Evolutionary conservation across 1,284 basidiomycete genomes (phyloP).

Genomic region (Fomes fomentarius): DNA sequence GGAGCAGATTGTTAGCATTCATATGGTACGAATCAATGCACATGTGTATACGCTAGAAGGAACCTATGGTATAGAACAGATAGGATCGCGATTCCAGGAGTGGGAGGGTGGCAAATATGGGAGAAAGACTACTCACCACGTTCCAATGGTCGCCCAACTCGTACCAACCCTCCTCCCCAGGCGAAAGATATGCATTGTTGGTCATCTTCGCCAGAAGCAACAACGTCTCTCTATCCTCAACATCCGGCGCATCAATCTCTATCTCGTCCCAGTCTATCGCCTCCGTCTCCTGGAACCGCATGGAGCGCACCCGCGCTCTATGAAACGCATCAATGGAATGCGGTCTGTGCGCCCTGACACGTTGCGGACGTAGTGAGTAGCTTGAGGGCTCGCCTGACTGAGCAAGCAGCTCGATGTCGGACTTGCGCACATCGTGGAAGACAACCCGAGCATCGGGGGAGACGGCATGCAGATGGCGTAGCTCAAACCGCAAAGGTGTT

Average conservation of each 20-base stretch:
- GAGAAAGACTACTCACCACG: slow-evolving; percentile 45
- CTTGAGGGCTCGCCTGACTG: slow-evolving; percentile 1
- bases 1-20: not conserved
- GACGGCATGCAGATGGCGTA: slow-evolving; percentile 69
- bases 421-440: slow-evolving; percentile 55
- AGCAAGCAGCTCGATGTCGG: slow-evolving; percentile 17
- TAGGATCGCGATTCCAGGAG: too few species aligned
- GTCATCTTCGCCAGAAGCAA: slow-evolving; percentile 92
- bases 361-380: slow-evolving; percentile 45
- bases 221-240: slow-evolving; percentile 78
- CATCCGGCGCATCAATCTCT: slow-evolving; percentile 67
- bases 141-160: slow-evolving; percentile 71
- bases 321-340: slow-evolving; percentile 53
- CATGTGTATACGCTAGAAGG: not conserved
- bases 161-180: slow-evolving; percentile 75
- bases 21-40: not conserved
- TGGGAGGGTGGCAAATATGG: not conserved
- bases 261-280: slow-evolving; percentile 64
- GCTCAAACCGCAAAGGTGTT: slow-evolving; percentile 51
- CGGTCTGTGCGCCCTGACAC: slow-evolving; percentile 48
- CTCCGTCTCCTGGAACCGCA: slow-evolving; percentile 49
- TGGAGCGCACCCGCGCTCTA: slow-evolving; percentile 53
- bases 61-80: too few species aligned
- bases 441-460: slow-evolving; percentile 57
- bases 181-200: slow-evolving; percentile 83